A percentile compares a stretch with the other conserved stretches of the same genome.
Evolutionary conservation across 2,329 filamentous ascomycete species (phyloP).

Genomic region (Pestalotiopsis sp.): DNA sequence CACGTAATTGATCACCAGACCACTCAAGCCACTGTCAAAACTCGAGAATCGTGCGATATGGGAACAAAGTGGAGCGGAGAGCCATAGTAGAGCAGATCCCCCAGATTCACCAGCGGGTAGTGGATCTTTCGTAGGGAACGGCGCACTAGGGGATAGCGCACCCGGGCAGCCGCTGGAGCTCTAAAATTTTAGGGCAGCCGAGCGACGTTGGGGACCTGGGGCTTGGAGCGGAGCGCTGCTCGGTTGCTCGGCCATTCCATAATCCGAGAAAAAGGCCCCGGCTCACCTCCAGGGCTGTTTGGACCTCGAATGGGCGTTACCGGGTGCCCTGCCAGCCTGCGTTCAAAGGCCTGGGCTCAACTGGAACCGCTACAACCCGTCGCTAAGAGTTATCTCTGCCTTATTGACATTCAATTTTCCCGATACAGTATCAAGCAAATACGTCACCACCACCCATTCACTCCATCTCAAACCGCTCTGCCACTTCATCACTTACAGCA

Average conservation of each 20-base stretch:
- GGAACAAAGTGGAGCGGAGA: conserved; percentile 3
- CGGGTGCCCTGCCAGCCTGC: too few relatives aligned
- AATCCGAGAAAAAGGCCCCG: not conserved
- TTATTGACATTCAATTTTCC: not conserved
- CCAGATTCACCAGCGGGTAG: not conserved
- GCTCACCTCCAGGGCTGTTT: not conserved
- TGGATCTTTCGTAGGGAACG: not conserved
- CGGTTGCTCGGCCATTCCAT: not conserved
- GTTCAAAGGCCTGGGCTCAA: not conserved
- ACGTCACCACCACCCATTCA: not conserved
- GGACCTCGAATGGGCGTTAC: not conserved
- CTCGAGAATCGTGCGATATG: not conserved
- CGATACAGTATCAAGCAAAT: not conserved
- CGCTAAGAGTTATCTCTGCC: not conserved
- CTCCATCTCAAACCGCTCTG: not conserved
- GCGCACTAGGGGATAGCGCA: conserved; percentile 1
- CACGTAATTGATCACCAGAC: not conserved
- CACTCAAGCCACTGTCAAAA: not conserved
- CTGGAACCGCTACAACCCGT: not conserved
- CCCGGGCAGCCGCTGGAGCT: not conserved
- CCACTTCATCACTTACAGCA: not conserved
- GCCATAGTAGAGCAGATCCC: not conserved
- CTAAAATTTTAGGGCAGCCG: not conserved
- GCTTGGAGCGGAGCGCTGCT: not conserved
- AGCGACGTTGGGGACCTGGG: not conserved